phyloP scores from a whole-genome alignment of 345 rosid genomes.

The Populus nigra region DNA sequence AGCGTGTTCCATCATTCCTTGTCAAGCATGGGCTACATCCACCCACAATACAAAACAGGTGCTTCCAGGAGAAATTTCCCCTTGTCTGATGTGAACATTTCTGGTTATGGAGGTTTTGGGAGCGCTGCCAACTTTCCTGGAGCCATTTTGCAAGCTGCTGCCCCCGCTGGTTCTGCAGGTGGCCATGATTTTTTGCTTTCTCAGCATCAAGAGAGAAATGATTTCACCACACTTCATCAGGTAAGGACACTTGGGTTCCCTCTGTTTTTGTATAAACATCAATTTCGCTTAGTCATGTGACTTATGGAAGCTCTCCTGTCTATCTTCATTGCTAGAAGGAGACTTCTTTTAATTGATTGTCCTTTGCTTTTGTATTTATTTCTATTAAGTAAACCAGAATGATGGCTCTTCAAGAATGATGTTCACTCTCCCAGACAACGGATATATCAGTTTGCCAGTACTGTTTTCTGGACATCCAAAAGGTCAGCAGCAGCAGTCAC shows the following conservation, averaged over 20 bases:
- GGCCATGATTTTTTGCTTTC: slow-evolving; percentile 23
- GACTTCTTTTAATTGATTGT: neutral
- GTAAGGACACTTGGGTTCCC: slow-evolving; percentile 16
- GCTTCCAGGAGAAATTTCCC: slow-evolving; percentile 24
- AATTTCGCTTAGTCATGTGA: neutral
- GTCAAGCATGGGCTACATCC: slow-evolving; percentile 24
- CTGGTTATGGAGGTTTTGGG: slow-evolving; percentile 30
- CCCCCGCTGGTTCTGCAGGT: slow-evolving; percentile 10
- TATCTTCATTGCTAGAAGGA: neutral
- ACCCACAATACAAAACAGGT: slow-evolving; percentile 12
- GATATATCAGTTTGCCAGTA: slow-evolving; percentile 18
- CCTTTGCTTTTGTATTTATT: neutral
- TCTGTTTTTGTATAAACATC: neutral
- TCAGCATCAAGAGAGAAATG: slow-evolving; percentile 18
- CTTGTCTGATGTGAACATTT: slow-evolving; percentile 10
- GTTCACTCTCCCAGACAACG: slow-evolving; percentile 14
- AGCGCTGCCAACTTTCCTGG: slow-evolving; percentile 21
- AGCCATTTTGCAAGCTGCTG: slow-evolving; percentile 21
- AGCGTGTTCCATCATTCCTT: slow-evolving; percentile 22
- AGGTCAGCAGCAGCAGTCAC: slow-evolving; percentile 23
- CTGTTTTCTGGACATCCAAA: slow-evolving; percentile 21
- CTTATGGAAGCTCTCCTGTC: neutral
- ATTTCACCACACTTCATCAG: slow-evolving; percentile 23
- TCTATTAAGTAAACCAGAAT: slow-evolving; percentile 20
- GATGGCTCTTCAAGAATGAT: slow-evolving; percentile 20